These are phyloP conservation scores for Pyracantha coccinea DNA, from an alignment of 331 rosid species.

Conservation along the genomic window DNA sequence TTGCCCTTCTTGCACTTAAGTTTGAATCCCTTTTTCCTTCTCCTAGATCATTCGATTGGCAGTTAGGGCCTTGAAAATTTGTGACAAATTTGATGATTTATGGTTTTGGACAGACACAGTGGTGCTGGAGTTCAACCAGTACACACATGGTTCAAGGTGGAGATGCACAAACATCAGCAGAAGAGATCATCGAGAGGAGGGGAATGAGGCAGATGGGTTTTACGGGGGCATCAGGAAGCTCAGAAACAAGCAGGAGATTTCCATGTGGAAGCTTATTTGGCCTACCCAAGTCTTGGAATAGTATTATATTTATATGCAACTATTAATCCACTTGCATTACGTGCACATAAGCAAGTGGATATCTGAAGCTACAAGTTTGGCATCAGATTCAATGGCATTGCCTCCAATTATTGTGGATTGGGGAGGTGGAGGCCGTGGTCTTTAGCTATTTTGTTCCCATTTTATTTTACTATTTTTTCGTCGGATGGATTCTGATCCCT, in stretches of 20 bases:
- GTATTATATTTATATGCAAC: too few relatives aligned
- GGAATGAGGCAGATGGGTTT: constrained; percentile 75
- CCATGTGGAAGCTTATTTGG: constrained; percentile 60
- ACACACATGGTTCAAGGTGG: constrained; percentile 70
- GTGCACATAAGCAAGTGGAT: neutral
- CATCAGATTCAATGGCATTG: neutral
- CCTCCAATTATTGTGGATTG: too few relatives aligned
- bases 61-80: neutral
- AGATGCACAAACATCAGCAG: constrained; percentile 47
- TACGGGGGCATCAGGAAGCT: constrained; percentile 89
- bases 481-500: neutral
- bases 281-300: constrained; percentile 61
- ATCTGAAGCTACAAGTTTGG: neutral
- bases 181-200: constrained; percentile 69
- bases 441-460: neutral
- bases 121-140: constrained; percentile 86
- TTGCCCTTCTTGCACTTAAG: too few relatives aligned
- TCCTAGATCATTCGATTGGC: neutral
- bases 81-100: neutral
- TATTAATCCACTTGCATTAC: neutral
- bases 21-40: too few relatives aligned
- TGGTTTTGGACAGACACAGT: constrained; percentile 42
- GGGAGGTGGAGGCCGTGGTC: neutral
- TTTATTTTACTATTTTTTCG: neutral
- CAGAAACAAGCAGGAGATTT: constrained; percentile 33